Evolutionary conservation across 306 rosid species (phyloP), one percentile per base, ranked within the genome.

Genomic region (Inga leiocalycina): DNA sequence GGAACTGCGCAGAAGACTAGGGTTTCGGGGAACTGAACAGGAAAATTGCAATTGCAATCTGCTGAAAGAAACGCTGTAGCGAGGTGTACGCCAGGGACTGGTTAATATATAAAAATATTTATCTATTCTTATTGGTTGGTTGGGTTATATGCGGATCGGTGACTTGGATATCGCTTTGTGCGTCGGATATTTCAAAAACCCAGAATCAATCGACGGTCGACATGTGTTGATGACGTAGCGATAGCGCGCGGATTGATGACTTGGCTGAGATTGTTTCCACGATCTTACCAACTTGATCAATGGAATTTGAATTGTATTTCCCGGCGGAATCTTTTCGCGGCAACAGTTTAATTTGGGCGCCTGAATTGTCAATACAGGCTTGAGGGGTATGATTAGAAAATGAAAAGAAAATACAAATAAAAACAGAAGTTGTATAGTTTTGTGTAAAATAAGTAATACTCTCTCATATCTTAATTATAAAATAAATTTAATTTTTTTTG

Each of bases 71-170:
- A 2, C 1, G 17, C 35, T 10, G 54, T 3, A n/a, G 4, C 34
- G 45, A n/a, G 4, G 43, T 5, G 0, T 3, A 19, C 1, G 15
- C 6, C 0, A 51, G 57, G 8, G 20, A 51, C 5, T n/a, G 70
- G 69, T 13, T 5, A 11, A 71, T 85, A 77, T 81, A 81, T 35
- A 51, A 34, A 67, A n/a, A 13, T 27, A 10, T 20, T 2, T 3
- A 3, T 49, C 39, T n/a, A 15, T 32, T 73, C 10, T n/a, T 57
- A 81, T 81, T 85, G 78, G 78, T 2, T 10, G 35, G 9, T 7
- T 6, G 19, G 1, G 10, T 16, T 43, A 76, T 77, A 15, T 35
- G 70, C 69, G 85, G 89, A 86, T 86, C 7, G 32, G 4, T 83
- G 85, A 66, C 56, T 0, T 86, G 89, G 74, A 1, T 4, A 2